A percentile compares a stretch with the other conserved stretches of the same genome.
Conservation (phyloP, 2,329 filamentous ascomycete genomes). For the Colletotrichum siamense region DNA sequence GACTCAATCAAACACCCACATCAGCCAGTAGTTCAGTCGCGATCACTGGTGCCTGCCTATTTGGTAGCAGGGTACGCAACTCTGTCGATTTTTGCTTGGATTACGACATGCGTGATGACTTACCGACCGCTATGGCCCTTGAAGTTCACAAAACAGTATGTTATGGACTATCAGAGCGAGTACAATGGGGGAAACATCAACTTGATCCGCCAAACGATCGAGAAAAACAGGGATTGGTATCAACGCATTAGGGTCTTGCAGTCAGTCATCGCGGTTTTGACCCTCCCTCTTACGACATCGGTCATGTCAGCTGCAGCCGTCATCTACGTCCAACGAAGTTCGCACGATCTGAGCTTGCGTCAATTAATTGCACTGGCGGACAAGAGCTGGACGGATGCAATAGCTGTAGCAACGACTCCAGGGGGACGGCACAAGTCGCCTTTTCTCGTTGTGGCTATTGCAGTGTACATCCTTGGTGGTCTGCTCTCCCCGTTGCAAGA, state of each 20-base stretch:
- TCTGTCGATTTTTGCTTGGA: not conserved
- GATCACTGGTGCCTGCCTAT: not conserved
- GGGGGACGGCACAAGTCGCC: not conserved
- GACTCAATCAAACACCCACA: not conserved
- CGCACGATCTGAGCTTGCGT: not conserved
- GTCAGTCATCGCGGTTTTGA: not conserved
- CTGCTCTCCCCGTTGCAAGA: not conserved
- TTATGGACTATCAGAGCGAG: not conserved
- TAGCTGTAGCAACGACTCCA: not conserved
- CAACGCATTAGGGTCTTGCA: not conserved
- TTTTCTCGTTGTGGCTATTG: not conserved
- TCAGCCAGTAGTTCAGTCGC: not conserved
- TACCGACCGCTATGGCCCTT: not conserved
- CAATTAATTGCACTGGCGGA: not conserved
- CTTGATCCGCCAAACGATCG: not conserved
- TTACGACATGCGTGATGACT: not conserved
- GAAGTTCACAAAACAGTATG: not conserved
- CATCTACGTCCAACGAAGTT: not conserved
- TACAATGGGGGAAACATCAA: not conserved
- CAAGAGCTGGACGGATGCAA: not conserved
- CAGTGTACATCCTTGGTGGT: not conserved
- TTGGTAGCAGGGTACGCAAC: not conserved
- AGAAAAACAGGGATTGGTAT: not conserved
- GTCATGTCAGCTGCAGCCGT: not conserved
- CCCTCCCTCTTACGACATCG: not conserved